A percentile compares a stretch with the other conserved stretches of the same genome.
These are phyloP conservation scores for Cenchrus fungigraminus DNA, from an alignment of 176 grass and related monocot genomes.

Conservation along the genomic window DNA sequence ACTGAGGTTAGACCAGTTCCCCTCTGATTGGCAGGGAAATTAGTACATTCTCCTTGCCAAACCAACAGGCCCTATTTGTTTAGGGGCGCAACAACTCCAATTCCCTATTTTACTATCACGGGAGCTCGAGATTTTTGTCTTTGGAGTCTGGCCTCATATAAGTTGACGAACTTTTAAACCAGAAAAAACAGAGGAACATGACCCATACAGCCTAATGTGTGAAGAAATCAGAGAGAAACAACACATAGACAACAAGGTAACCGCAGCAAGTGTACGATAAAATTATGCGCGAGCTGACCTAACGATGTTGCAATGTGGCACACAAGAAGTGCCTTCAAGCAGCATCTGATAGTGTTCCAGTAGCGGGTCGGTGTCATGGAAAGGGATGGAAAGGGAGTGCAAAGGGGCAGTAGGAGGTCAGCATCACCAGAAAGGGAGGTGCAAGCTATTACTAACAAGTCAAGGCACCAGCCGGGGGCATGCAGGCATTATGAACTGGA, in stretches of 20 bases:
- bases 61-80: background rate
- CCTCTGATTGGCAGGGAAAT: background rate
- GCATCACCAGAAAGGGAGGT: constrained; percentile 43
- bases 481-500: constrained; percentile 32
- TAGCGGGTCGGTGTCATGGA: constrained; percentile 26
- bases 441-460: constrained; percentile 48
- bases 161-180: background rate
- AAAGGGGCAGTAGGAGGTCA: constrained; percentile 42
- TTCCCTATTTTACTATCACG: background rate
- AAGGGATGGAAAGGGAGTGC: constrained; percentile 37
- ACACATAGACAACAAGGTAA: background rate
- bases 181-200: background rate
- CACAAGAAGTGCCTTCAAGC: constrained; percentile 34
- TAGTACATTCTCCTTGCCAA: background rate
- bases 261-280: background rate
- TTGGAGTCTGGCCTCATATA: background rate
- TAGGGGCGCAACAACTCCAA: background rate
- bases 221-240: background rate
- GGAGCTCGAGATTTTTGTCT: background rate
- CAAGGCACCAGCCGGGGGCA: constrained; percentile 37
- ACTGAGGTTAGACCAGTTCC: too few relatives aligned
- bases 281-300: constrained; percentile 32
- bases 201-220: background rate
- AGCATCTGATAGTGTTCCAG: constrained; percentile 48
- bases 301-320: constrained; percentile 28